Percentiles rank a stretch among this genome's conserved stretches.
These are phyloP conservation scores for Dothistroma septosporum DNA, from an alignment of 2,329 filamentous ascomycete species.

Conservation along the genomic window DNA sequence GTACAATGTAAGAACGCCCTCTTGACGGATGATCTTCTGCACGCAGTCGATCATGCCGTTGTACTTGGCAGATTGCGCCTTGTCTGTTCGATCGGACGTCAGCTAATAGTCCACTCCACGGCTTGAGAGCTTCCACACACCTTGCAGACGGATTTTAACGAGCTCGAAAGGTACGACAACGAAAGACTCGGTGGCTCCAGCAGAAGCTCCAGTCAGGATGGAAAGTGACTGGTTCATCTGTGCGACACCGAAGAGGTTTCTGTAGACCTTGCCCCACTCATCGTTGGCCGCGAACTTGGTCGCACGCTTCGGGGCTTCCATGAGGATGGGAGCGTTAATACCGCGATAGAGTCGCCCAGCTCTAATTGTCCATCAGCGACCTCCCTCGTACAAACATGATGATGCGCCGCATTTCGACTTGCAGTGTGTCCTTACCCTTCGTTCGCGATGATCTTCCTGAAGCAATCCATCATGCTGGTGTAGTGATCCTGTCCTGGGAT, in stretches of 20 bases:
- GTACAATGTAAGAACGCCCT: constrained; percentile 85
- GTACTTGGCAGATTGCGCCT: constrained; percentile 85
- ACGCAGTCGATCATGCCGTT: constrained; percentile 77
- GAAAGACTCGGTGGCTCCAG: constrained; percentile 91
- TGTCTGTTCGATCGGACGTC: constrained; percentile 53
- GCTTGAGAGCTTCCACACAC: constrained; percentile 9
- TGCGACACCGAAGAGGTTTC: constrained; percentile 72
- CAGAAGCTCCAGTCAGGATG: constrained; percentile 86
- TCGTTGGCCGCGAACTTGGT: constrained; percentile 99
- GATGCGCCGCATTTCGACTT: neutral
- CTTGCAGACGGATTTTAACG: constrained; percentile 93
- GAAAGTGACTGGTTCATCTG: constrained; percentile 93
- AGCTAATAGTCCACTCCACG: neutral
- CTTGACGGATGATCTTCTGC: constrained; percentile 73
- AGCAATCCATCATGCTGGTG: constrained; percentile 97
- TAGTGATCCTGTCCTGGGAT: constrained; percentile 75
- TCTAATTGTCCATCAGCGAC: constrained; percentile 2
- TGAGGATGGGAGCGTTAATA: constrained; percentile 91
- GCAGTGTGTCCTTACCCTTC: constrained; percentile 67
- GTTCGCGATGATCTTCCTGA: constrained; percentile 91
- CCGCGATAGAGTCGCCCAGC: constrained; percentile 90
- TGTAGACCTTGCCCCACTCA: constrained; percentile 94
- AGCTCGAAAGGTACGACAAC: constrained; percentile 98
- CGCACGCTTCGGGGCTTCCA: constrained; percentile 92
- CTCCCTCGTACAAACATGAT: neutral